Evolutionary conservation across 1,284 basidiomycete genomes (phyloP).

Genomic region (Albatrellus sp.): DNA sequence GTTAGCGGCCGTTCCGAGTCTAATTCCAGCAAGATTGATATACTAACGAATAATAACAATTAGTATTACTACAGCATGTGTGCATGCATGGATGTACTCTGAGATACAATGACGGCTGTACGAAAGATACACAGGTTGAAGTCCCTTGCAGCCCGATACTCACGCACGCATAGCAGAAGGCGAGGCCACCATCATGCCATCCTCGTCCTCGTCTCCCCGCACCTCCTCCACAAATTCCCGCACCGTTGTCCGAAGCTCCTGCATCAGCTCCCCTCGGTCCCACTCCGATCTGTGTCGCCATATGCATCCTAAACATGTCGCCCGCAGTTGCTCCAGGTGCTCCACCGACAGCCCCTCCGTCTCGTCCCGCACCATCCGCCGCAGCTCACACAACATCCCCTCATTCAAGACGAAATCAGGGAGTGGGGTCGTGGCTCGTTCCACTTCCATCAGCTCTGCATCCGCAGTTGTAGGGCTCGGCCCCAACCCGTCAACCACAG

Average conservation of each 20-base stretch:
- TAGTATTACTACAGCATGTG: no score
- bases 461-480: constrained; percentile 10
- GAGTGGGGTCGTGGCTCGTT: constrained; percentile 46
- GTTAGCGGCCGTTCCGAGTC: no score
- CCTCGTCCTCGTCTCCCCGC: constrained; percentile 13
- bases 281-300: constrained; percentile 78
- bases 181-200: neutral
- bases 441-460: constrained; percentile 33
- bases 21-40: no score
- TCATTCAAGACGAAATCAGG: constrained; percentile 58
- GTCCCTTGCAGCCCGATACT: no score
- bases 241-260: constrained; percentile 42
- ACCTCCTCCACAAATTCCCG: constrained; percentile 52
- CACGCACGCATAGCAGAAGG: no score
- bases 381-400: constrained; percentile 30
- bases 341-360: constrained; percentile 67
- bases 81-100: no score
- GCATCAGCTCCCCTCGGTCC: constrained; percentile 63
- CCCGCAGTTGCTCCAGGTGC: constrained; percentile 87
- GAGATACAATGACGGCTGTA: no score
- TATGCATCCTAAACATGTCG: constrained; percentile 66
- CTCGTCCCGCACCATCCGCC: constrained; percentile 29
- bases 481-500: constrained; percentile 17
- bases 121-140: no score
- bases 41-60: no score